Percentiles rank a stretch among this genome's conserved stretches.
Evolutionary conservation across 371 early-diverging fungal species (phyloP).

Genomic region (Mortierella sp.): DNA sequence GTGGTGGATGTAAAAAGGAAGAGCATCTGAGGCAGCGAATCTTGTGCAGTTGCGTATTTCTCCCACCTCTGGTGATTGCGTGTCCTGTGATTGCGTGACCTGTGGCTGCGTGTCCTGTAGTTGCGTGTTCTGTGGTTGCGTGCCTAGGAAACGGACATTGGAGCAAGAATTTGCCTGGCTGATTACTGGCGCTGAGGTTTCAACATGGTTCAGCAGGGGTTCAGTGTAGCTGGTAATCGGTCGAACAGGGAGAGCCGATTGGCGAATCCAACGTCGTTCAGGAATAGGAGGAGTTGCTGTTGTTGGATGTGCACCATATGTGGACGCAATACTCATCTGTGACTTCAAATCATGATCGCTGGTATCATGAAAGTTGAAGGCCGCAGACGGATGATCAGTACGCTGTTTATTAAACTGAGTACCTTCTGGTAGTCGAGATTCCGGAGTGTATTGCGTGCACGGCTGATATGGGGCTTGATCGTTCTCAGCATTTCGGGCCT

Average conservation of each 20-base stretch:
- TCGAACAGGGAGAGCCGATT: background rate
- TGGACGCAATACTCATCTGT: background rate
- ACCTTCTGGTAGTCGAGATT: background rate
- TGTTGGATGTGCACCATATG: background rate
- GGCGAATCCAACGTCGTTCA: background rate
- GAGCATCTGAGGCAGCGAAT: background rate
- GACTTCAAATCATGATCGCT: background rate
- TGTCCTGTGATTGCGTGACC: too few species aligned
- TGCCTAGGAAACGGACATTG: background rate
- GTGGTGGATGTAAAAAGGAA: background rate
- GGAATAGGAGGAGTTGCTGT: background rate
- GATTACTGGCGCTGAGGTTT: background rate
- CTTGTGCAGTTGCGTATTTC: background rate
- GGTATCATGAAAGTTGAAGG: background rate
- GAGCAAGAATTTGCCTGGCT: conserved; percentile 1
- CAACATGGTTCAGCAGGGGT: background rate
- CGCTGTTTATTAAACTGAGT: background rate
- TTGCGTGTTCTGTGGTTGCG: background rate
- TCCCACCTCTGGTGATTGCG: background rate
- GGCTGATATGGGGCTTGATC: background rate
- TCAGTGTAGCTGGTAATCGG: background rate
- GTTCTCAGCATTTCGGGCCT: background rate
- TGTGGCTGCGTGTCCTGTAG: background rate
- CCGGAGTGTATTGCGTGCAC: background rate
- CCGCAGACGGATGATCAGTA: background rate